phyloP scores from a whole-genome alignment of 2,329 filamentous ascomycete genomes.

The Fusarium sp. region DNA sequence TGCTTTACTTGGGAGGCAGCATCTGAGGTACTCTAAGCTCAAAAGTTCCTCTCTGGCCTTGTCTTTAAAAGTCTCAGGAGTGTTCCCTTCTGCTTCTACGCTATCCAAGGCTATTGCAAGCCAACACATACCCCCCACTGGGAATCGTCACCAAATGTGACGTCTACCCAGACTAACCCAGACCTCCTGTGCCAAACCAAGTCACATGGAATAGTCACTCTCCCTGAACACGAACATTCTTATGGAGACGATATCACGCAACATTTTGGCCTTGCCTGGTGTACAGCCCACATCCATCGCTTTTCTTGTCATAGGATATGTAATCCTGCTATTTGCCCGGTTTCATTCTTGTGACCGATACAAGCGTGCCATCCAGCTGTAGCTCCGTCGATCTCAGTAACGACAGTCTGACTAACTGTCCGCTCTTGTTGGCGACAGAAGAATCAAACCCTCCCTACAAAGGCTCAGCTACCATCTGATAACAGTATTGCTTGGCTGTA shows the following conservation, averaged over 20 bases:
- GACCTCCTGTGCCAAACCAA: not conserved
- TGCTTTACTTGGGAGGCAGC: too few relatives aligned
- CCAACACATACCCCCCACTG: constrained; percentile 25
- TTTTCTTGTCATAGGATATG: constrained; percentile 5
- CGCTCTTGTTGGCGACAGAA: not conserved
- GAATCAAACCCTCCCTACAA: not conserved
- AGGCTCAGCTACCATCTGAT: constrained; percentile 1
- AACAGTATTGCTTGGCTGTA: constrained; percentile 2
- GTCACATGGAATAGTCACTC: not conserved
- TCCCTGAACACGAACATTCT: not conserved
- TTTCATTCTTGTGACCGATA: constrained; percentile 19
- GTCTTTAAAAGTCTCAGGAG: constrained; percentile 5
- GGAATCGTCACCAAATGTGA: constrained; percentile 35
- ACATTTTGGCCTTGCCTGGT: not conserved
- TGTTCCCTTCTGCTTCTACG: constrained; percentile 8
- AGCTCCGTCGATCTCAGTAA: constrained; percentile 47
- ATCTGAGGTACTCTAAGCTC: constrained; percentile 22
- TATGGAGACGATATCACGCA: not conserved
- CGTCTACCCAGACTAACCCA: not conserved
- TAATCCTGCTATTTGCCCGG: constrained; percentile 11
- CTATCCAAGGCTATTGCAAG: constrained; percentile 22
- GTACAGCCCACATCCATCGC: not conserved
- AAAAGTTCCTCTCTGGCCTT: constrained; percentile 34
- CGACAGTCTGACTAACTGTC: constrained; percentile 13
- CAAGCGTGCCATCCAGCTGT: constrained; percentile 23